A percentile compares a stretch with the other conserved stretches of the same genome.
Evolutionary conservation across 352 stramenopile species (phyloP).

Genomic region (Phytophthora lateralis): DNA sequence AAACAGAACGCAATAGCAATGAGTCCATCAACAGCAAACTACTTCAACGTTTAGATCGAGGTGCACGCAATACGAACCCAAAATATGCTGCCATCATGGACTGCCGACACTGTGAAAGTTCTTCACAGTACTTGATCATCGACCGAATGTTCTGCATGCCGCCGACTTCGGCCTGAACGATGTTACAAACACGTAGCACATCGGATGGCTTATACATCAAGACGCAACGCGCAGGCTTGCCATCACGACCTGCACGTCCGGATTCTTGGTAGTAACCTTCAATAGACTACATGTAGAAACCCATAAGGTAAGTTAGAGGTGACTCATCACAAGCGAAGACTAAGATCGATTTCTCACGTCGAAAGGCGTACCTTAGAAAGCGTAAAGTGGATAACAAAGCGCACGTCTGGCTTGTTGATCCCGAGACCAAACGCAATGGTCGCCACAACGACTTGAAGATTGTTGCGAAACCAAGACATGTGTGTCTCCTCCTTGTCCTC

Average conservation of each 20-base stretch:
- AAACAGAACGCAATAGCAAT: slow-evolving; percentile 1
- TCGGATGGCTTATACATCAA: slow-evolving; percentile 87
- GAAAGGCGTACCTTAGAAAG: slow-evolving; percentile 59
- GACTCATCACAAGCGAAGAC: background rate
- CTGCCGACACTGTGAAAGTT: slow-evolving; percentile 44
- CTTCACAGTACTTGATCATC: slow-evolving; percentile 71
- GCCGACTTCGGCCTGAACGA: slow-evolving; percentile 65
- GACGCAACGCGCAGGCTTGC: slow-evolving; percentile 84
- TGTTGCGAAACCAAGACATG: slow-evolving; percentile 54
- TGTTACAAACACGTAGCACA: slow-evolving; percentile 70
- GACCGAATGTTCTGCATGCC: slow-evolving; percentile 67
- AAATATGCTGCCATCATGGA: slow-evolving; percentile 64
- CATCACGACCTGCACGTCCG: slow-evolving; percentile 95
- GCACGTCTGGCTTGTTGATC: slow-evolving; percentile 94
- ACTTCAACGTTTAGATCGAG: too few relatives aligned
- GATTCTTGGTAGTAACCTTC: slow-evolving; percentile 99
- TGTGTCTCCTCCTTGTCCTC: slow-evolving; percentile 75
- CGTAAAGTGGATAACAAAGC: slow-evolving; percentile 92
- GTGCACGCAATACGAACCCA: slow-evolving; percentile 33
- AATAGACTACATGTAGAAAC: slow-evolving; percentile 67
- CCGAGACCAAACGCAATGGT: slow-evolving; percentile 95
- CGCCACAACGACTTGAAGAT: slow-evolving; percentile 89
- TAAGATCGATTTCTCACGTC: background rate
- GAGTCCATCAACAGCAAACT: background rate
- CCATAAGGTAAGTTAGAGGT: slow-evolving; percentile 3